Percentiles rank a stretch among this genome's conserved stretches.
phyloP scores from a whole-genome alignment of 495 filamentous ascomycete genomes.

The Penicillium bialowiezense region DNA sequence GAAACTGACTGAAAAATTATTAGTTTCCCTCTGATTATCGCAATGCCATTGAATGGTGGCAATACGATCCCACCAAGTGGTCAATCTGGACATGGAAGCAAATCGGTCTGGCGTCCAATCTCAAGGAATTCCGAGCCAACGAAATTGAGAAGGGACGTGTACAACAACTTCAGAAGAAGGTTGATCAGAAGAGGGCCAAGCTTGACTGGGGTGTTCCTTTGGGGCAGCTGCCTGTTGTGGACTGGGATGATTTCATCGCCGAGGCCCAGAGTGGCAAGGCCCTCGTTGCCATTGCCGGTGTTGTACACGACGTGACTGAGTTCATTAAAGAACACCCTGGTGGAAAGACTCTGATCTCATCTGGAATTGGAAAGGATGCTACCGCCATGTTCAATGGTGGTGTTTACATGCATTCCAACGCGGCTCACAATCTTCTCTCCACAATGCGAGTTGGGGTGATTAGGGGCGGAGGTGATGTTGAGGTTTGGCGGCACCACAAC shows the following conservation, averaged over 20 bases:
- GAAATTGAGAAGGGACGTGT: constrained; percentile 94
- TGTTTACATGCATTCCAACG: constrained; percentile 89
- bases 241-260: constrained; percentile 83
- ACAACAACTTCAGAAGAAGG: constrained; percentile 92
- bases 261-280: constrained; percentile 75
- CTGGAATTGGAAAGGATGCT: constrained; percentile 85
- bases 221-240: constrained; percentile 82
- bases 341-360: constrained; percentile 80
- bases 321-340: constrained; percentile 91
- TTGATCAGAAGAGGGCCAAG: constrained; percentile 79
- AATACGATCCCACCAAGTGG: constrained; percentile 97
- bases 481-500: constrained; percentile 65
- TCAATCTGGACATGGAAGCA: constrained; percentile 85
- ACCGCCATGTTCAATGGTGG: constrained; percentile 95
- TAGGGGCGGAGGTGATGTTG: constrained; percentile 86
- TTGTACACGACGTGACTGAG: constrained; percentile 81
- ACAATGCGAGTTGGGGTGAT: constrained; percentile 90
- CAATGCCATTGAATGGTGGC: constrained; percentile 90
- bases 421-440: constrained; percentile 85
- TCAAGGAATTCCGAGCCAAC: constrained; percentile 89
- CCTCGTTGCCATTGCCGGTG: constrained; percentile 79
- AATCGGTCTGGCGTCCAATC: constrained; percentile 80
- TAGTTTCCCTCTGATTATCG: constrained; percentile 95
- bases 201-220: constrained; percentile 90
- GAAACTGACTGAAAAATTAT: not conserved